Conservation (phyloP, 306 rosid species). For the Cajanus cajan region DNA sequence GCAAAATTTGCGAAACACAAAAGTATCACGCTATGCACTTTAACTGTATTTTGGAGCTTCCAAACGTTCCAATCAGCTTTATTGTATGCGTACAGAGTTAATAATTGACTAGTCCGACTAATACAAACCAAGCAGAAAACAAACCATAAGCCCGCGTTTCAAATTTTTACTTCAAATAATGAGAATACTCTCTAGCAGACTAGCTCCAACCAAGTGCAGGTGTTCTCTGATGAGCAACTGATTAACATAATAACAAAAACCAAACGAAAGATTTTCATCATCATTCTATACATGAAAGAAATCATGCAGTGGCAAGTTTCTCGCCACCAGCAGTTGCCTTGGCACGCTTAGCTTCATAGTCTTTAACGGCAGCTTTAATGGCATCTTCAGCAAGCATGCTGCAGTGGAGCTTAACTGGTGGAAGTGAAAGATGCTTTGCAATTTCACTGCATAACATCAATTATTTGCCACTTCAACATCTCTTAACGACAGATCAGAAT, state of each 20-base stretch:
- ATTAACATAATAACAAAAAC: background rate
- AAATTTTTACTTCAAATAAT: slow-evolving; percentile 2
- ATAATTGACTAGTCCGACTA: background rate
- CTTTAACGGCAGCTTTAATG: slow-evolving; percentile 92
- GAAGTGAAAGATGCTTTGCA: slow-evolving; percentile 89
- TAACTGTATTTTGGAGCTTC: background rate
- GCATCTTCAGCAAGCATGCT: slow-evolving; percentile 99
- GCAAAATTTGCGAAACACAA: background rate
- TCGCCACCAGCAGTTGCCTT: slow-evolving; percentile 34
- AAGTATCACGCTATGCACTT: background rate
- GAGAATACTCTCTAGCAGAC: background rate
- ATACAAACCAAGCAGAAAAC: slow-evolving; percentile 4
- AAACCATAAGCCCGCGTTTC: slow-evolving; percentile 1
- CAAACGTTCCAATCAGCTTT: background rate
- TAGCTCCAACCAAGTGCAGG: background rate
- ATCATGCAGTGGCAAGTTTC: slow-evolving; percentile 46
- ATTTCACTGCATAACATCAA: slow-evolving; percentile 59
- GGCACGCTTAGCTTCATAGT: slow-evolving; percentile 60
- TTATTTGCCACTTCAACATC: background rate
- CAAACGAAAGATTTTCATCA: slow-evolving; percentile 7
- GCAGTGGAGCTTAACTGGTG: slow-evolving; percentile 95
- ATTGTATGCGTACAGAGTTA: background rate
- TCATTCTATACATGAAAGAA: background rate
- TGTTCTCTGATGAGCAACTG: background rate
- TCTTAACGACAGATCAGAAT: background rate